Conservation (phyloP, 345 rosid genomes). For the Lenwebbia sp. region DNA sequence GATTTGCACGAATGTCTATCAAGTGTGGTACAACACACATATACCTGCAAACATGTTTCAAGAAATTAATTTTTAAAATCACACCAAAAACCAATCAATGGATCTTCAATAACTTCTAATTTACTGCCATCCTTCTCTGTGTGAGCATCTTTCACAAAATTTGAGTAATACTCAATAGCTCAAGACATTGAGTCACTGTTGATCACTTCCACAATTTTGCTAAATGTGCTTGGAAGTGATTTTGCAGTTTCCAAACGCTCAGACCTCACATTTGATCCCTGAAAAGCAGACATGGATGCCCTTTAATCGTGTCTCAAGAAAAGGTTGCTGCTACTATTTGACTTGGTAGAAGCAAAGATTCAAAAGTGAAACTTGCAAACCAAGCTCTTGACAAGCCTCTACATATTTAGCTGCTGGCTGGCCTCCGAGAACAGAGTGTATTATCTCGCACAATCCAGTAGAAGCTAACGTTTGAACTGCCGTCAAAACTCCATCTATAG, state of each 20-base stretch:
- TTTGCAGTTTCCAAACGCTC: constrained; percentile 90
- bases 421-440: too few species aligned
- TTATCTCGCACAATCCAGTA: too few species aligned
- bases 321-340: neutral
- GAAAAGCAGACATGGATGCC: neutral
- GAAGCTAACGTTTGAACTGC: too few species aligned
- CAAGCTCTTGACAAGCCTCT: constrained; percentile 95
- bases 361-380: constrained; percentile 54
- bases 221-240: constrained; percentile 73
- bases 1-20: constrained; percentile 63
- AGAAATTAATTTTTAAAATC: neutral
- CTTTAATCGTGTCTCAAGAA: neutral
- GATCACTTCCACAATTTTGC: constrained; percentile 61
- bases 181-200: constrained; percentile 54
- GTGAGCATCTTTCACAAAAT: constrained; percentile 77
- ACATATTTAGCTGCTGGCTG: constrained; percentile 78
- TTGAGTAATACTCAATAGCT: constrained; percentile 75
- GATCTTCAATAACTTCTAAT: neutral
- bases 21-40: constrained; percentile 46
- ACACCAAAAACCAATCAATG: neutral
- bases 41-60: constrained; percentile 41
- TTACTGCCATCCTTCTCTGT: constrained; percentile 51
- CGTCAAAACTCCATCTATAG: too few species aligned
- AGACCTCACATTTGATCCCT: constrained; percentile 85
- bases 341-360: neutral